A percentile compares a stretch with the other conserved stretches of the same genome.
Conservation (phyloP, 2,329 filamentous ascomycete genomes). For the Juglanconis oblonga region DNA sequence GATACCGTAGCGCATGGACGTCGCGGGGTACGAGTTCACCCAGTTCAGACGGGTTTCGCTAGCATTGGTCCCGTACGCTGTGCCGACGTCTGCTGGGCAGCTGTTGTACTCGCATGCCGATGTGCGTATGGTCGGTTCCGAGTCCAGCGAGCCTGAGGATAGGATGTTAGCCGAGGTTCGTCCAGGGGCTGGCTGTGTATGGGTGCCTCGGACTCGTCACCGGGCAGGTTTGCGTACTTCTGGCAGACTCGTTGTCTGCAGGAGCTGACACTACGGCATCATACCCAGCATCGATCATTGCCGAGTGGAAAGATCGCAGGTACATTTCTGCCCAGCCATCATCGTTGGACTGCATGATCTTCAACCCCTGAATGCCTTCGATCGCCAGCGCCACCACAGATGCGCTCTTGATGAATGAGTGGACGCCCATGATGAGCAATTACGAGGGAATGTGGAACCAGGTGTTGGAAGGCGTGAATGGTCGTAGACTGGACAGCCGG, state of each 20-base stretch:
- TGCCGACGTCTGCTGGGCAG: constrained; percentile 54
- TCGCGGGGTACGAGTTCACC: constrained; percentile 69
- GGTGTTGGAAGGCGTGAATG: neutral
- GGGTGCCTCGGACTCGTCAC: too few relatives aligned
- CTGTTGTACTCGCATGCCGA: constrained; percentile 58
- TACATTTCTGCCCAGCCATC: constrained; percentile 74
- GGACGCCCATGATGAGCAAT: constrained; percentile 10
- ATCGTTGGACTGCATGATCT: constrained; percentile 66
- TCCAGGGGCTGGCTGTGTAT: too few relatives aligned
- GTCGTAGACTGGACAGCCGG: neutral
- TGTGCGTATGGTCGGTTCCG: constrained; percentile 44
- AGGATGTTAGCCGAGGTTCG: constrained; percentile 7
- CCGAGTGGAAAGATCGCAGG: constrained; percentile 56
- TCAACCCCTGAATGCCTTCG: constrained; percentile 1
- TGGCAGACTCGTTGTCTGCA: constrained; percentile 64
- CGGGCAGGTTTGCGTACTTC: constrained; percentile 38
- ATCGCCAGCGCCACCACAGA: constrained; percentile 6
- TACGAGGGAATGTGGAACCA: neutral
- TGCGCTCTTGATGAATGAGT: constrained; percentile 10
- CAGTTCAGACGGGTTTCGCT: constrained; percentile 62
- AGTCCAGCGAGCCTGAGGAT: constrained; percentile 49
- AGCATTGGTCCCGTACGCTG: constrained; percentile 52
- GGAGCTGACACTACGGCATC: constrained; percentile 63
- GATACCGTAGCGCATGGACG: constrained; percentile 62
- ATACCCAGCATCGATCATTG: constrained; percentile 53